Evolutionary conservation across 23 red algal species (phyloP).

Genomic region (Gracilariopsis chorda): DNA sequence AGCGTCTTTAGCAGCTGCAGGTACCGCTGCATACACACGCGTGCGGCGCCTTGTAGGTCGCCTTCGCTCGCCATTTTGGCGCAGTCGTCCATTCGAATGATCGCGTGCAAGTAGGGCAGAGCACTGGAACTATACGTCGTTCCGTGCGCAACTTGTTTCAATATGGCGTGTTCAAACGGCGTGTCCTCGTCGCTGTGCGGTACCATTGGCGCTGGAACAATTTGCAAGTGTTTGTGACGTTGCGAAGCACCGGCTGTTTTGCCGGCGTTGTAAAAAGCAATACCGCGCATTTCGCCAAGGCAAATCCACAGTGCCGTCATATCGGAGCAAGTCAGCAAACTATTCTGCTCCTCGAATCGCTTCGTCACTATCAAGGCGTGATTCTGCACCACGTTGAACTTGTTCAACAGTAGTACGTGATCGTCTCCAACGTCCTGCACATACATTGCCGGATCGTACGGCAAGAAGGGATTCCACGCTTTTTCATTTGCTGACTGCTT

Average conservation of each 20-base stretch:
- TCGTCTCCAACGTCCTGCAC: slow-evolving; percentile 54
- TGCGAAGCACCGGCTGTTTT: slow-evolving; percentile 80
- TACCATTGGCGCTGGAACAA: slow-evolving; percentile 49
- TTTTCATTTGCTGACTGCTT: not conserved
- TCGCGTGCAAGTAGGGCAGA: slow-evolving; percentile 23
- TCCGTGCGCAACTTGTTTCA: not conserved
- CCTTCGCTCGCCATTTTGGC: not conserved
- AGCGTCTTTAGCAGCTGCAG: not conserved
- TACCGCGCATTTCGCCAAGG: slow-evolving; percentile 26
- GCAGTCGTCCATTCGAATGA: slow-evolving; percentile 2
- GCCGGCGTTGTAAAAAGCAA: slow-evolving; percentile 90
- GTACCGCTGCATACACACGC: not conserved
- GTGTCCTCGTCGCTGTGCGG: not conserved
- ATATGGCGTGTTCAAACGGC: not conserved
- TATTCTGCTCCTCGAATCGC: slow-evolving; percentile 48
- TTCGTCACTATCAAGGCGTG: slow-evolving; percentile 83
- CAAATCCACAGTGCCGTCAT: slow-evolving; percentile 49
- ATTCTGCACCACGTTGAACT: slow-evolving; percentile 70
- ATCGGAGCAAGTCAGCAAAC: slow-evolving; percentile 55
- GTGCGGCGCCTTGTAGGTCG: not conserved
- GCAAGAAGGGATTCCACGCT: slow-evolving; percentile 79
- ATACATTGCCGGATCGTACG: slow-evolving; percentile 77
- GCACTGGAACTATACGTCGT: not conserved
- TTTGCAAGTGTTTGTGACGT: slow-evolving; percentile 87
- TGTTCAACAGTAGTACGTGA: slow-evolving; percentile 91